A percentile compares a stretch with the other conserved stretches of the same genome.
phyloP scores from a whole-genome alignment of 345 rosid species.

The Eucalyptus virginea region DNA sequence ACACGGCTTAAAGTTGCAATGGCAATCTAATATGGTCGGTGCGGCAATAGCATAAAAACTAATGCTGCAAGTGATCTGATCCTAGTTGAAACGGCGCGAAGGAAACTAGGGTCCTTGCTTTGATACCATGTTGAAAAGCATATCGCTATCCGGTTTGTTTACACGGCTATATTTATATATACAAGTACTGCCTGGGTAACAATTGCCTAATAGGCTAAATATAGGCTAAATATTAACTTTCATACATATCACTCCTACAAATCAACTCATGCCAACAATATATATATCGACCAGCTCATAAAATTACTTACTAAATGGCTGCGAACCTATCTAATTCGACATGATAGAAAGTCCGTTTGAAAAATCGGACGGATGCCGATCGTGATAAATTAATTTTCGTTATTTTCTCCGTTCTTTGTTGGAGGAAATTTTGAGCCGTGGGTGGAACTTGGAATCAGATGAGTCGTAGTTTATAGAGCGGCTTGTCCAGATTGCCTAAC shows the following conservation, averaged over 20 bases:
- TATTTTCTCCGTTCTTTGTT: background rate
- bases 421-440: background rate
- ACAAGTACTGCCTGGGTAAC: no score
- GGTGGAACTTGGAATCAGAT: background rate
- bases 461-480: background rate
- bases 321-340: background rate
- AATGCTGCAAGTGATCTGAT: no score
- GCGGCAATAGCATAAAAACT: no score
- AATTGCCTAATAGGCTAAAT: no score
- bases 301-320: background rate
- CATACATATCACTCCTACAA: no score
- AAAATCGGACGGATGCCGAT: background rate
- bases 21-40: no score
- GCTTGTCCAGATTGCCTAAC: background rate
- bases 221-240: no score
- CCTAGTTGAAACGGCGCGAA: no score
- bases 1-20: no score
- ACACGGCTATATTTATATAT: no score
- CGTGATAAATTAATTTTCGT: background rate
- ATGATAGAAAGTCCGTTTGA: background rate
- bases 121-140: no score
- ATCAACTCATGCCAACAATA: background rate
- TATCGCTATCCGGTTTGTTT: accelerated
- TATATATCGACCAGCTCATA: background rate
- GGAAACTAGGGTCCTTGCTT: no score